Conservation (phyloP, 352 stramenopile genomes). For the Phytophthora pistaciae region DNA sequence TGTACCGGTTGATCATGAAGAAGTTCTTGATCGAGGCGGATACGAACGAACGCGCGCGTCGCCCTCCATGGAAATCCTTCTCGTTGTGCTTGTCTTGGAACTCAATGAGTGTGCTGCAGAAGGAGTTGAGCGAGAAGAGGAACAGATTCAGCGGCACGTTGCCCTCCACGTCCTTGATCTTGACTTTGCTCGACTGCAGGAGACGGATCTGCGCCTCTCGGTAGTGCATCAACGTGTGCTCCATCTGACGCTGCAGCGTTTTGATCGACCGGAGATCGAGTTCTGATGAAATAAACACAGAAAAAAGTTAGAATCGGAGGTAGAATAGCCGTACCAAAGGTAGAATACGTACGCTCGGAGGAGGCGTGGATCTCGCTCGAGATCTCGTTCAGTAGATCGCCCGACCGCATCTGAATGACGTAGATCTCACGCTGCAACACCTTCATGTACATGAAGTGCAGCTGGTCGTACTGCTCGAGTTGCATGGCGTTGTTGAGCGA, state of each 20-base stretch:
- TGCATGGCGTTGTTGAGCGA: conserved; percentile 85
- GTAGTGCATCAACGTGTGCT: conserved; percentile 71
- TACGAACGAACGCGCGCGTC: conserved; percentile 64
- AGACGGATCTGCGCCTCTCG: conserved; percentile 64
- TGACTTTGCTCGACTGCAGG: conserved; percentile 60
- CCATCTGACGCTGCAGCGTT: conserved; percentile 72
- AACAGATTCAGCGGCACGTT: conserved; percentile 87
- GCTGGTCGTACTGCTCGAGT: conserved; percentile 74
- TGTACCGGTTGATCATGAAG: conserved; percentile 58
- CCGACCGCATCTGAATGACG: conserved; percentile 73
- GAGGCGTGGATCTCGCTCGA: conserved; percentile 65
- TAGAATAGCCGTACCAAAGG: background rate
- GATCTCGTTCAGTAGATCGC: conserved; percentile 78
- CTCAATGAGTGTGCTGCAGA: conserved; percentile 79
- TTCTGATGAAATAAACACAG: conserved; percentile 23
- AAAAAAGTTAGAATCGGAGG: background rate
- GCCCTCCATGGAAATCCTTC: conserved; percentile 57
- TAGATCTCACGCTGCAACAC: conserved; percentile 85
- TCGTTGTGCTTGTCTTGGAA: conserved; percentile 75
- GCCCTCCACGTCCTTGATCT: conserved; percentile 75
- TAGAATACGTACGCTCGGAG: conserved; percentile 44
- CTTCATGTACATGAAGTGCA: conserved; percentile 85
- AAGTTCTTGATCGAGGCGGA: conserved; percentile 56
- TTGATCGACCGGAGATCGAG: conserved; percentile 59
- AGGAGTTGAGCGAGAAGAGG: conserved; percentile 86